Evolutionary conservation across 257 asterid species (phyloP).

Genomic region (Cinchona pubescens): DNA sequence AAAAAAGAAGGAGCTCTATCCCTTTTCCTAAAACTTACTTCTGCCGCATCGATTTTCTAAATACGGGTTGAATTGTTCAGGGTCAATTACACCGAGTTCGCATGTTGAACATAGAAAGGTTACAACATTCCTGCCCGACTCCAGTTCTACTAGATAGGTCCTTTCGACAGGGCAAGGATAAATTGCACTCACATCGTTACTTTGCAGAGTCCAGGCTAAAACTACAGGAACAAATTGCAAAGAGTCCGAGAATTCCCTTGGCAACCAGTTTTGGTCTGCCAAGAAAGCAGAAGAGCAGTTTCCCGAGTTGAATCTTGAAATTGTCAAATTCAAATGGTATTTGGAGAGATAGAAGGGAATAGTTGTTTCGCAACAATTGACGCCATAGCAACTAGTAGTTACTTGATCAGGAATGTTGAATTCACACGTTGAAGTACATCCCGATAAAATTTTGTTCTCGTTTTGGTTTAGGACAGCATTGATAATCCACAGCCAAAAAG

Average conservation of each 20-base stretch:
- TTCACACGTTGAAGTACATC: conserved; percentile 17
- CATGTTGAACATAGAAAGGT: not conserved
- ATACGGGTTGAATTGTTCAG: too few relatives aligned
- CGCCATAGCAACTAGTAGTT: conserved; percentile 17
- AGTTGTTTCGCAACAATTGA: conserved; percentile 19
- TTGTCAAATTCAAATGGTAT: conserved; percentile 12
- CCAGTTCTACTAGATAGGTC: not conserved
- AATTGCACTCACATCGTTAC: too few relatives aligned
- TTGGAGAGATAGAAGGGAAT: conserved; percentile 14
- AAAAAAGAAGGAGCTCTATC: too few relatives aligned
- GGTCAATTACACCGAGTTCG: too few relatives aligned
- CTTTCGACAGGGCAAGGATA: not conserved
- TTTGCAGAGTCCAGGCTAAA: conserved; percentile 15
- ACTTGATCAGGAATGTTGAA: not conserved
- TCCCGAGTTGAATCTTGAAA: not conserved
- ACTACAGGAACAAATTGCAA: conserved; percentile 10
- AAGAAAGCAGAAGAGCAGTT: conserved; percentile 18
- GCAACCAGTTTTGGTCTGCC: conserved; percentile 22
- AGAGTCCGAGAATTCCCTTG: not conserved
- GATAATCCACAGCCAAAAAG: conserved; percentile 24
- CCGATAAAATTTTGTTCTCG: not conserved
- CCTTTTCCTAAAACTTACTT: too few relatives aligned
- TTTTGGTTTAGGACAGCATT: conserved; percentile 6
- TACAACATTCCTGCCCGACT: not conserved
- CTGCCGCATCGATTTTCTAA: too few relatives aligned